These are phyloP conservation scores for Fusarium equiseti DNA, from an alignment of 2,329 filamentous ascomycete genomes.

Conservation along the genomic window DNA sequence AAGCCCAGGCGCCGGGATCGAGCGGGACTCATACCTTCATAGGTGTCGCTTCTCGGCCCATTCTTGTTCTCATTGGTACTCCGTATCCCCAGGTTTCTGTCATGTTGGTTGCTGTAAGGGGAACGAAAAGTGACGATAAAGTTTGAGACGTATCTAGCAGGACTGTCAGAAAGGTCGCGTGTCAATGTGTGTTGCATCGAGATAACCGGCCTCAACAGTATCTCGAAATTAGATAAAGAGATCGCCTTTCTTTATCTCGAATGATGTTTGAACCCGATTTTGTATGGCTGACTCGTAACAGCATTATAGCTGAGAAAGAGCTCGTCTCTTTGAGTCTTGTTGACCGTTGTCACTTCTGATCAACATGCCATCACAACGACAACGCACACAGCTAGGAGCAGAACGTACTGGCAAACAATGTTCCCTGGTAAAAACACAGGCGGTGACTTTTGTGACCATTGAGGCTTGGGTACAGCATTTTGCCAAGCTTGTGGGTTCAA, in stretches of 20 bases:
- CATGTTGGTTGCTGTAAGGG: slow-evolving; percentile 4
- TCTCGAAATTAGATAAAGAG: not conserved
- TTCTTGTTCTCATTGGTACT: slow-evolving; percentile 46
- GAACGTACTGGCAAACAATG: slow-evolving; percentile 1
- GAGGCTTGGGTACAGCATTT: slow-evolving; percentile 9
- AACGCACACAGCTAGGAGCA: not conserved
- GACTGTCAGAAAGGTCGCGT: not conserved
- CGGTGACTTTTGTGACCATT: slow-evolving; percentile 29
- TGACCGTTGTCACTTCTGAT: not conserved
- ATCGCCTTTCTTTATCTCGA: not conserved
- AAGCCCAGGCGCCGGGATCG: slow-evolving; percentile 32
- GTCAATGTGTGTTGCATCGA: not conserved
- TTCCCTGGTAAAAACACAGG: slow-evolving; percentile 3
- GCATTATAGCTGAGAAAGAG: not conserved
- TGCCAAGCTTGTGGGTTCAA: slow-evolving; percentile 37
- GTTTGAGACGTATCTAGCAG: slow-evolving; percentile 6
- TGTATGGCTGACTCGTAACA: slow-evolving; percentile 4
- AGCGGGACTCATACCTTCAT: slow-evolving; percentile 32
- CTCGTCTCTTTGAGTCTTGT: not conserved
- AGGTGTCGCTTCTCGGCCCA: slow-evolving; percentile 45
- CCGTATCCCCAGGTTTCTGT: slow-evolving; percentile 45
- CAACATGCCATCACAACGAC: not conserved
- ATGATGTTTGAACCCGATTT: slow-evolving; percentile 4
- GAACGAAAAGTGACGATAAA: slow-evolving; percentile 14
- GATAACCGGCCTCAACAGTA: not conserved